Base-by-base conservation (phyloP, 768 basidiomycete species). In the Russula sp. region DNA sequence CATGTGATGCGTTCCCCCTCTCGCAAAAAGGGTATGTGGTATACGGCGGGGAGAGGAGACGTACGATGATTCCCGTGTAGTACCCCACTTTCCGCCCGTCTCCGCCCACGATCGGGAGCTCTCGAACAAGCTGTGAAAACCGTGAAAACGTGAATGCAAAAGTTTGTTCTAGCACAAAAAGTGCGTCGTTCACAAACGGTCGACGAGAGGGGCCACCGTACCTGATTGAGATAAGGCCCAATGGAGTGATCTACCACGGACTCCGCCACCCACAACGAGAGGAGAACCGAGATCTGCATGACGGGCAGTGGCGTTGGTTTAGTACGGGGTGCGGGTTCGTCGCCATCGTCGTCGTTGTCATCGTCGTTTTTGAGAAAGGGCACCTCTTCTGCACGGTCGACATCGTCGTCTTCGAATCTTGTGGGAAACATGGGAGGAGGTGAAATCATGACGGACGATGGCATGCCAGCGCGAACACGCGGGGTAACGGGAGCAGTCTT, bases 151-250 rank as follows among this genome's bases (percentile, higher is more conserved):
- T 29, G 25, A 39, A 39, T 18, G 48, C 3, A 18, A 4, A n/a
- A n/a, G n/a, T n/a, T n/a, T 7, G 13, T 1, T n/a, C 5, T 20
- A 46, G 45, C 45, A 46, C 20, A 22, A 13, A n/a, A n/a, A n/a
- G 29, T 14, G 25, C 20, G n/a, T 13, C 29, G 13, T 11, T 11
- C 3, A 36, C 25, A 11, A 20, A 7, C 7, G 7, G 7, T 14
- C 13, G 9, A 64, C 9, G n/a, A n/a, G 7, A n/a, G 25, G 25
- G 25, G 25, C 16, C 7, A 2, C 38, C 70, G 16, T 41, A 76
- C 79, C 69, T 81, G 77, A 61, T 80, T 79, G 25, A 82, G 75
- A 70, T 80, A 82, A 0, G 81, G 81, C 47, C 77, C 76, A 41
- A 82, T 81, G 36, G 74, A 78, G 39, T 75, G 71, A 0, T 77